phyloP scores from a whole-genome alignment of 306 rosid species.

The Hippophae tibetana region DNA sequence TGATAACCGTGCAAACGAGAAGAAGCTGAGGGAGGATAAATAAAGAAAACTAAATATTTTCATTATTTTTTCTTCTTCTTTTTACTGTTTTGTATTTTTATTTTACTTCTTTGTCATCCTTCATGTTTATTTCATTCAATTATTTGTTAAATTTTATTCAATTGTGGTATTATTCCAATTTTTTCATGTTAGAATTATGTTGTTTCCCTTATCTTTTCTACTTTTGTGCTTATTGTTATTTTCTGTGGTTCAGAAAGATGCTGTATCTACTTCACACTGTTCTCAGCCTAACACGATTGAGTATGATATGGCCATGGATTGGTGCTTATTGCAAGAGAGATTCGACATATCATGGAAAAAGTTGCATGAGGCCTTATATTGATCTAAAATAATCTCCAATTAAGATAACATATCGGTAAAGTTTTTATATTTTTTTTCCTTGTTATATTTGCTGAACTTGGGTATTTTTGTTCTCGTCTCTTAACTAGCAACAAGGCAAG shows the following conservation, averaged over 20 bases:
- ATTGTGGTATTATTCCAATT: too few relatives aligned
- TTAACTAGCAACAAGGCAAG: conserved; percentile 50
- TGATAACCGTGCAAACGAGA: too few relatives aligned
- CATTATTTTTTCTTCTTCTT: too few relatives aligned
- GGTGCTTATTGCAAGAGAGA: conserved; percentile 43
- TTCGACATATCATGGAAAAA: conserved; percentile 33
- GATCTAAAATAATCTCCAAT: not conserved
- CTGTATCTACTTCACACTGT: conserved; percentile 47
- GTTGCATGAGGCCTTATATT: conserved; percentile 44
- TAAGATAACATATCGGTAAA: too few relatives aligned
- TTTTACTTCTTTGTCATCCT: too few relatives aligned
- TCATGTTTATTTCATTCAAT: too few relatives aligned
- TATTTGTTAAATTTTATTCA: too few relatives aligned
- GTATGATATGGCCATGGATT: conserved; percentile 52
- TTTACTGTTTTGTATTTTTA: too few relatives aligned
- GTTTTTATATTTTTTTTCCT: too few relatives aligned
- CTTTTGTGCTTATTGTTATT: not conserved
- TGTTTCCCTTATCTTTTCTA: not conserved
- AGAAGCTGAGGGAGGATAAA: too few relatives aligned
- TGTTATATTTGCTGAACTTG: conserved; percentile 12
- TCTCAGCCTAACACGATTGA: conserved; percentile 47
- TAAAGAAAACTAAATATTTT: too few relatives aligned
- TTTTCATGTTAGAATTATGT: not conserved
- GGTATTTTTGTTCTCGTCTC: conserved; percentile 1
- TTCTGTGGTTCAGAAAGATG: conserved; percentile 35